phyloP scores from a whole-genome alignment of 805 yeast species.

The Starmera amethionina region DNA sequence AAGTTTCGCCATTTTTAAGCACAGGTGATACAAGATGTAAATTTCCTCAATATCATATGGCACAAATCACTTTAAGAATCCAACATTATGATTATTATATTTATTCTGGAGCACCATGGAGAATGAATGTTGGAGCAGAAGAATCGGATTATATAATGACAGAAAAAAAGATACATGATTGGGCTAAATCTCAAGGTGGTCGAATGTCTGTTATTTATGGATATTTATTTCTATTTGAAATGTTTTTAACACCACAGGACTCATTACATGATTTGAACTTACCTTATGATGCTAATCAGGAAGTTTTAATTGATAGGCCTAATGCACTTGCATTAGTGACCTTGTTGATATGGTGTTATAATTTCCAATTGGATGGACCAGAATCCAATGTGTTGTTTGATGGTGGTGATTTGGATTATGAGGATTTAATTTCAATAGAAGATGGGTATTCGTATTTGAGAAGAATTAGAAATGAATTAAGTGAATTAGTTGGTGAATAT shows the following conservation, averaged over 20 bases:
- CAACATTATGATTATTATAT: slow-evolving; percentile 74
- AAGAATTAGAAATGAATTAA: slow-evolving; percentile 36
- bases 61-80: slow-evolving; percentile 61
- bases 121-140: slow-evolving; percentile 60
- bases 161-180: slow-evolving; percentile 37
- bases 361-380: slow-evolving; percentile 36
- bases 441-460: slow-evolving; percentile 40
- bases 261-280: slow-evolving; percentile 29
- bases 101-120: slow-evolving; percentile 73
- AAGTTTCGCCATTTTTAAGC: slow-evolving; percentile 13
- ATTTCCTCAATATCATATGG: slow-evolving; percentile 60
- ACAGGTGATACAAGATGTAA: slow-evolving; percentile 41
- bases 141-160: slow-evolving; percentile 39
- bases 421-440: slow-evolving; percentile 28
- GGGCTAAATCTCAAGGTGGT: slow-evolving; percentile 41
- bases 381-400: slow-evolving; percentile 26
- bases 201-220: slow-evolving; percentile 50
- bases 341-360: slow-evolving; percentile 40
- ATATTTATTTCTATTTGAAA: slow-evolving; percentile 50
- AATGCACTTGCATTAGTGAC: slow-evolving; percentile 24
- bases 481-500: slow-evolving; percentile 21
- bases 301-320: slow-evolving; percentile 33
- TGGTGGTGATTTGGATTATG: slow-evolving; percentile 6
- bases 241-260: slow-evolving; percentile 47
- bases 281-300: slow-evolving; percentile 40